A percentile compares a stretch with the other conserved stretches of the same genome.
These are phyloP conservation scores for Imleria badia DNA, from an alignment of 768 basidiomycete species.

Conservation along the genomic window DNA sequence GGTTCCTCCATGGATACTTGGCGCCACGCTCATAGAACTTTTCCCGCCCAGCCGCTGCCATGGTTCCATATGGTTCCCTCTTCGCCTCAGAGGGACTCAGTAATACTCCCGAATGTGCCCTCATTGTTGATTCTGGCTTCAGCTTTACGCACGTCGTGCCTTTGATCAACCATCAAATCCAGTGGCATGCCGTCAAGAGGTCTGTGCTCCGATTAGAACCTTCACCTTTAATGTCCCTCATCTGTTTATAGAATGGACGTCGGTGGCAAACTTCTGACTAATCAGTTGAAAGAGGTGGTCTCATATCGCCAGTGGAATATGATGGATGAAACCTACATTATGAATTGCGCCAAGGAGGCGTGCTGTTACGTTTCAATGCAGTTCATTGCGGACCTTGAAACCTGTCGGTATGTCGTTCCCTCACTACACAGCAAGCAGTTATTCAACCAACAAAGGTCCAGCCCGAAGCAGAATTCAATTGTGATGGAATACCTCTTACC, in stretches of 20 bases:
- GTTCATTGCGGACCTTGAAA: slow-evolving; percentile 73
- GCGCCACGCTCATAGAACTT: slow-evolving; percentile 18
- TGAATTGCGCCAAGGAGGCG: slow-evolving; percentile 88
- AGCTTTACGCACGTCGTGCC: slow-evolving; percentile 94
- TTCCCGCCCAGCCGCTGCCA: slow-evolving; percentile 64
- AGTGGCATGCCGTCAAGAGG: slow-evolving; percentile 85
- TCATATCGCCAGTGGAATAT: slow-evolving; percentile 98
- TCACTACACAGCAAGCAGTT: slow-evolving; percentile 15
- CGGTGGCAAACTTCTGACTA: slow-evolving; percentile 93
- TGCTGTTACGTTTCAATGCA: slow-evolving; percentile 83
- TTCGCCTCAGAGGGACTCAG: slow-evolving; percentile 51
- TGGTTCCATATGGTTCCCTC: slow-evolving; percentile 73
- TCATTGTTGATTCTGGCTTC: slow-evolving; percentile 90
- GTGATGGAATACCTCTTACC: slow-evolving; percentile 90
- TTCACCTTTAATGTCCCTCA: slow-evolving; percentile 15
- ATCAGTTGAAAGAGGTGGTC: slow-evolving; percentile 90
- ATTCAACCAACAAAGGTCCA: slow-evolving; percentile 39
- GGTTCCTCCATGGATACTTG: slow-evolving; percentile 18
- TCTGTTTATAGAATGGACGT: slow-evolving; percentile 79
- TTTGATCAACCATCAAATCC: slow-evolving; percentile 66
- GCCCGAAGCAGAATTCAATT: slow-evolving; percentile 62
- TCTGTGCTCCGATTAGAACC: slow-evolving; percentile 30
- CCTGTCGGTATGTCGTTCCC: slow-evolving; percentile 62
- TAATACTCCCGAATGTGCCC: slow-evolving; percentile 70
- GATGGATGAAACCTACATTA: slow-evolving; percentile 95